Evolutionary conservation across 2,329 filamentous ascomycete genomes (phyloP), one percentile per base, ranked within the genome.

Genomic region (Monilinia aucupariae): DNA sequence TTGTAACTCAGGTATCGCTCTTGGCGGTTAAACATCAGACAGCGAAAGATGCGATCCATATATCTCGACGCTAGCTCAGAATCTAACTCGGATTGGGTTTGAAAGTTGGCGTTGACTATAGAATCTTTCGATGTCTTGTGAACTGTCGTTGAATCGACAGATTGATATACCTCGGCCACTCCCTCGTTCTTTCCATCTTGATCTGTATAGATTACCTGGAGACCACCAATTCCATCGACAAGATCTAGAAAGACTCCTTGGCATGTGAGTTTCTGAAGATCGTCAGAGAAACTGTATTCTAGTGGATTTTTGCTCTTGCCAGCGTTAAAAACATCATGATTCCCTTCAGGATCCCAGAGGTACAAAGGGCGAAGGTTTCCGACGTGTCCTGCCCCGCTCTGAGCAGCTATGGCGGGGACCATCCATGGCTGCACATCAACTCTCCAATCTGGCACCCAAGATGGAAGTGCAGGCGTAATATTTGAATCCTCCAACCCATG

Each of bases 391-490:
- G 37, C 32, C 12, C 43, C 60, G 30, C 47, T 62, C 25, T 65
- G 66, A 43, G 25, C 50, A 34, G 50, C 64, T 51, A 62, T 67
- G 17, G 48, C 53, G 15, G 64, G 64, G 27, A 66, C 50, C 13
- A 59, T 63, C 52, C 41, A 56, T 12, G 48, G 54, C n/a, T 45
- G 34, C 20, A 52, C 53, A 9, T 49, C 15, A 17, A 51, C 58
- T 62, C 64, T 66, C 67, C 65, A 68, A 48, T 68, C 64, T 5
- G 64, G 66, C 10, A 64, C 61, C 67, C 65, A 68, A 12, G 62
- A 63, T 4, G 67, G 67, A 5, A 67, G 52, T 43, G 45, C 17
- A 5, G 32, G 34, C 22, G n/a, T 48, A 4, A 47, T 30, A 9
- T 49, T 13, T 1, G n/a, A 22, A 4, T 49, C 9, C 3, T 6